Percentiles rank a stretch among this genome's conserved stretches.
phyloP scores from a whole-genome alignment of 805 yeast genomes.

The Ogataea pignaliae region DNA sequence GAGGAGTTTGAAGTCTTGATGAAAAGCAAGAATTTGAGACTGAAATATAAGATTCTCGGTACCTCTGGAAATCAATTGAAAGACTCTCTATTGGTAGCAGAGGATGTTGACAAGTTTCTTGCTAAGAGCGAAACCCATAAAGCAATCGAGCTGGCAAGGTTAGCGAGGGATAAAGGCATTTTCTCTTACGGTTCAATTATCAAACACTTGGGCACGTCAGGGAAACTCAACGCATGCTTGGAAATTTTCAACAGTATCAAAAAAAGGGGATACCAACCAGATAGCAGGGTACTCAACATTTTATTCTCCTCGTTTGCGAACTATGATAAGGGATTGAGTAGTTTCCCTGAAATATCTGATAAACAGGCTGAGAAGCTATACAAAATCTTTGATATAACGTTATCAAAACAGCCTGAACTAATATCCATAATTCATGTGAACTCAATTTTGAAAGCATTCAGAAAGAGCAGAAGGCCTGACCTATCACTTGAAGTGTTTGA shows the following conservation, averaged over 20 bases:
- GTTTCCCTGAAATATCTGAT: conserved; percentile 22
- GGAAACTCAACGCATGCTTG: conserved; percentile 44
- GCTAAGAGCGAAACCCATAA: conserved; percentile 44
- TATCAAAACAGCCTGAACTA: conserved; percentile 21
- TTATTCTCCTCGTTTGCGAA: conserved; percentile 42
- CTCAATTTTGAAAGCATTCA: conserved; percentile 40
- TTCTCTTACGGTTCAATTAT: conserved; percentile 64
- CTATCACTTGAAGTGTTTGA: conserved; percentile 37
- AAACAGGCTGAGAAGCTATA: conserved; percentile 32
- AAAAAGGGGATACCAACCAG: conserved; percentile 55
- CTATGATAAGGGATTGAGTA: conserved; percentile 12
- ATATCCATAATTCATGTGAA: conserved; percentile 41
- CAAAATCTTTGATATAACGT: conserved; percentile 29
- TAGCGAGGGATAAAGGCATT: conserved; percentile 37
- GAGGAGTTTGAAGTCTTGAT: conserved; percentile 24
- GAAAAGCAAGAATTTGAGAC: conserved; percentile 32
- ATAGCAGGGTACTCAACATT: conserved; percentile 44
- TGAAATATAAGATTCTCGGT: conserved; percentile 55
- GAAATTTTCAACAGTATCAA: conserved; percentile 50
- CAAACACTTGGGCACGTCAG: conserved; percentile 41
- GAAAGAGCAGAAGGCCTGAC: conserved; percentile 36
- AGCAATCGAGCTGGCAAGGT: conserved; percentile 34
- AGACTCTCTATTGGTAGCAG: conserved; percentile 53
- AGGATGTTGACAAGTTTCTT: conserved; percentile 50
- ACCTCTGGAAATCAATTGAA: conserved; percentile 50